Conservation (phyloP, 1,284 basidiomycete species). For the Malassezia nana region DNA sequence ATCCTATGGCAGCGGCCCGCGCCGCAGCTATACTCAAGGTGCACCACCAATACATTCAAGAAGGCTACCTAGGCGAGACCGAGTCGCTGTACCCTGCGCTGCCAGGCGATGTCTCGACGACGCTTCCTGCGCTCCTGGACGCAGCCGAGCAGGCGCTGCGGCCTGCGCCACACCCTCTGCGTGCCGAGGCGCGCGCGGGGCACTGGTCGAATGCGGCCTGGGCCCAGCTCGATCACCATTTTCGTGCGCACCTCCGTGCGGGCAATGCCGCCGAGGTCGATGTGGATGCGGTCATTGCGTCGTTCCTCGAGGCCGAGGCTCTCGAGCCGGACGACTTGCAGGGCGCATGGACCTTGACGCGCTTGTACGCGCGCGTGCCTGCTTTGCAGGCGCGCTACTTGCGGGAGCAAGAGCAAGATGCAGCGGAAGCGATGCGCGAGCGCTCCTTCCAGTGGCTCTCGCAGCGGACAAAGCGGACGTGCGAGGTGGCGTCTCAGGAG, state of each 20-base stretch:
- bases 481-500: not conserved
- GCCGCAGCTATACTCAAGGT: conserved; percentile 40
- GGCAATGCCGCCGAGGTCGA: not conserved
- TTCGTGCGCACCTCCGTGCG: not conserved
- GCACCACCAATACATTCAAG: conserved; percentile 38
- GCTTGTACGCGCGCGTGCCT: conserved; percentile 15
- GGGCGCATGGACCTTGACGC: conserved; percentile 14
- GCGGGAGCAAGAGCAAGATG: conserved; percentile 6
- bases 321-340: conserved; percentile 16
- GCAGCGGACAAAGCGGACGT: conserved; percentile 1
- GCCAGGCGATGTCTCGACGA: not conserved
- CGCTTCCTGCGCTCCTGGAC: conserved; percentile 4
- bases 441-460: conserved; percentile 10
- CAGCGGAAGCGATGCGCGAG: conserved; percentile 1
- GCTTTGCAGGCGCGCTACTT: conserved; percentile 16
- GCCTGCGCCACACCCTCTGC: not conserved
- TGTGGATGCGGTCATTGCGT: conserved; percentile 2
- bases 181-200: conserved; percentile 13
- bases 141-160: conserved; percentile 7
- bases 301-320: conserved; percentile 7
- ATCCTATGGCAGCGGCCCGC: conserved; percentile 31
- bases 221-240: conserved; percentile 12
- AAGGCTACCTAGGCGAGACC: conserved; percentile 24
- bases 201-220: conserved; percentile 16
- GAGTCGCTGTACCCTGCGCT: not conserved